Evolutionary conservation across 257 asterid genomes (phyloP), one percentile per base, ranked within the genome.

Genomic region (Plantago major): DNA sequence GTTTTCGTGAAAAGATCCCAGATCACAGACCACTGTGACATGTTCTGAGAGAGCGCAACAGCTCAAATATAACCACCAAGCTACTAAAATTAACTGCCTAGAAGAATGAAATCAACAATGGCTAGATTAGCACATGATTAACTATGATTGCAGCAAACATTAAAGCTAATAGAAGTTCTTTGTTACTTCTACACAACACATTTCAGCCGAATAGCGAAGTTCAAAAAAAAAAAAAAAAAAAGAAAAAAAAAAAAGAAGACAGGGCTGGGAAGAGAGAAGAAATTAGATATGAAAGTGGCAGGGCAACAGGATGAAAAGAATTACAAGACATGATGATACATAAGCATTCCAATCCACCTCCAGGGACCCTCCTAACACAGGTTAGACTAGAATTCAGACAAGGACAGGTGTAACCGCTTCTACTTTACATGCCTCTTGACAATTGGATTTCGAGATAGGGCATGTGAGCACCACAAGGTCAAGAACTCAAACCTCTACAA

Each of bases 361-460:
- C 65, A 69, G 44, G 33, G 71, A 58, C 64, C 78, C 76, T 70
- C 83, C 75, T 70, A 76, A 64, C 58, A 49, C 42, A 65, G 63
- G 80, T 81, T 76, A 78, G 81, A 72, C 69, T 58, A 74, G 72
- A 72, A 72, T 76, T 75, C 75, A 58, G 62, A 67, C 70, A 66
- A 55, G 65, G 60, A 68, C 70, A 65, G 68, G 66, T 65, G 42
- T 22, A 53, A 11, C 40, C 76, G 57, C 67, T 33, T 66, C 77
- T 56, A 68, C 68, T 48, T 70, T 70, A 59, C 74, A 78, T 61
- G 72, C 61, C 74, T 71, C 75, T 75, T 58, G 58, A 58, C 64
- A 67, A 64, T 62, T 55, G 53, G 61, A 67, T 68, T 71, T 60
- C 74, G 52, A 40, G 47, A 58, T 56, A 59, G 63, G 58, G 59